Conservation (phyloP, 179 eudicot genomes). For the Camellia oleifera region DNA sequence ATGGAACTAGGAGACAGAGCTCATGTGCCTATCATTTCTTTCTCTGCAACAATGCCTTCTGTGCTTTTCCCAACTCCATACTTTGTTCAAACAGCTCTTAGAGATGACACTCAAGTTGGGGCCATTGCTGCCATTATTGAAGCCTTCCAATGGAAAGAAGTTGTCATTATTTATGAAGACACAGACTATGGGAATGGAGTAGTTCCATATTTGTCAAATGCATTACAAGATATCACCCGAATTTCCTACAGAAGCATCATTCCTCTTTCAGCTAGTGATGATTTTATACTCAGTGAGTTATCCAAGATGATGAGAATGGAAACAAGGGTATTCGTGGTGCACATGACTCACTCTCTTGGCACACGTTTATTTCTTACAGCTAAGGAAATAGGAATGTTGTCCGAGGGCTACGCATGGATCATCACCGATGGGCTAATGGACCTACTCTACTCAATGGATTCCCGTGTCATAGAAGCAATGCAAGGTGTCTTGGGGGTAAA, state of each 20-base stretch:
- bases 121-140: slow-evolving; percentile 31
- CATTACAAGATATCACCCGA: slow-evolving; percentile 27
- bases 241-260: slow-evolving; percentile 23
- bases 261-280: slow-evolving; percentile 25
- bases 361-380: slow-evolving; percentile 32
- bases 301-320: slow-evolving; percentile 28
- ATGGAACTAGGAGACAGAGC: too few species aligned
- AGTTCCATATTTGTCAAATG: slow-evolving; percentile 28
- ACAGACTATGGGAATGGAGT: slow-evolving; percentile 28
- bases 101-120: slow-evolving; percentile 20
- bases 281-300: slow-evolving; percentile 24
- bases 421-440: slow-evolving; percentile 26
- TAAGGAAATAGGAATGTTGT: slow-evolving; percentile 36
- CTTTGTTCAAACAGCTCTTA: too few species aligned
- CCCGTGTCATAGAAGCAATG: slow-evolving; percentile 29
- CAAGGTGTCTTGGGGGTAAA: slow-evolving; percentile 53
- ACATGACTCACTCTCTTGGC: slow-evolving; percentile 34
- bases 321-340: slow-evolving; percentile 45
- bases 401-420: slow-evolving; percentile 51
- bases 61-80: too few species aligned
- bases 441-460: slow-evolving; percentile 26
- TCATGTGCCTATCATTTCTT: too few species aligned
- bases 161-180: slow-evolving; percentile 34
- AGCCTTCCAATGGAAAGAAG: slow-evolving; percentile 33
- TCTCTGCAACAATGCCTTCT: too few species aligned